These are phyloP conservation scores for Artemisia argyi DNA, from an alignment of 129 eudicot genomes.

Conservation along the genomic window DNA sequence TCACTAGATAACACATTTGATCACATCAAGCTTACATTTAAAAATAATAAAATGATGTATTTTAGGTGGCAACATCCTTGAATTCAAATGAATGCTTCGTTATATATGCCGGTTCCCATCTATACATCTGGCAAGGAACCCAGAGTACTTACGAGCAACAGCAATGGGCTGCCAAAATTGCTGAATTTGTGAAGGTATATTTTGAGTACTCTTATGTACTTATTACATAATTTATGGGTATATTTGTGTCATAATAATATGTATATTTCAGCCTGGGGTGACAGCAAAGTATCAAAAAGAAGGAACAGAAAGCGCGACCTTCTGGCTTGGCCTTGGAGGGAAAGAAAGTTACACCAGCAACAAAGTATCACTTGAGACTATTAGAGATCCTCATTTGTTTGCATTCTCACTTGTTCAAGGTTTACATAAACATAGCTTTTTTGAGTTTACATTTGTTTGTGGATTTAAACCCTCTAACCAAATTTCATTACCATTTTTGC, in stretches of 20 bases:
- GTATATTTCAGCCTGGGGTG: constrained; percentile 67
- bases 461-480: constrained; percentile 39
- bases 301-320: constrained; percentile 94
- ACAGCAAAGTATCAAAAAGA: constrained; percentile 78
- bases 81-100: constrained; percentile 76
- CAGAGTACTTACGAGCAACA: constrained; percentile 88
- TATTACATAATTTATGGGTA: constrained; percentile 1
- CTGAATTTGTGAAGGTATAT: constrained; percentile 83
- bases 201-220: neutral
- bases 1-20: neutral
- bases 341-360: constrained; percentile 71
- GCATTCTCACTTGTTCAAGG: constrained; percentile 66
- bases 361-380: constrained; percentile 59
- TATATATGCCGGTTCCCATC: constrained; percentile 79
- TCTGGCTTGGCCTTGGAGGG: constrained; percentile 96
- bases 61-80: constrained; percentile 73
- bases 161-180: constrained; percentile 72
- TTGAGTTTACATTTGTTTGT: neutral
- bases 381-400: constrained; percentile 88
- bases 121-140: constrained; percentile 89
- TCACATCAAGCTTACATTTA: neutral
- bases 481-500: constrained; percentile 34
- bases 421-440: neutral
- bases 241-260: neutral
- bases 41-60: constrained; percentile 8